Conservation (phyloP, 116 monocot genomes). For the Zostera marina region DNA sequence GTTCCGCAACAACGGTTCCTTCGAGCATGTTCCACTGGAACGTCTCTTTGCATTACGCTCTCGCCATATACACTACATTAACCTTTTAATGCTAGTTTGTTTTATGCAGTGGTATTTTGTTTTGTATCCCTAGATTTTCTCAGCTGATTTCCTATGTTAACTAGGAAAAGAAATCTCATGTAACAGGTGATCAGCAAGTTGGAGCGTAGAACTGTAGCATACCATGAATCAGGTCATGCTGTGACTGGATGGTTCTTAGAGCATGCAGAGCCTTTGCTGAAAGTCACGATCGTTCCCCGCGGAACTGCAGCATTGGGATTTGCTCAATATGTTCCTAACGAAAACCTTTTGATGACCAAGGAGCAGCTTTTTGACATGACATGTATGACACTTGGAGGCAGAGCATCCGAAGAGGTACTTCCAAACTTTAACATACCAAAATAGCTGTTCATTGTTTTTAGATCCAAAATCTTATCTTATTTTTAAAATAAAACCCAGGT, state of each 20-base stretch:
- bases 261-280: slow-evolving; percentile 82
- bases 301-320: slow-evolving; percentile 89
- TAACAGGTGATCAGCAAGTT: slow-evolving; percentile 59
- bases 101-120: too few species aligned
- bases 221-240: slow-evolving; percentile 92
- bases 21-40: too few species aligned
- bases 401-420: slow-evolving; percentile 80
- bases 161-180: too few species aligned
- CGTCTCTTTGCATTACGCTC: too few species aligned
- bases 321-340: slow-evolving; percentile 86
- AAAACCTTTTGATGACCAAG: slow-evolving; percentile 81
- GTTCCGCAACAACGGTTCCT: too few species aligned
- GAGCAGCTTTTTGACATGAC: slow-evolving; percentile 93
- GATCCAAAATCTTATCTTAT: too few species aligned
- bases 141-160: too few species aligned
- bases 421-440: neutral
- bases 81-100: too few species aligned
- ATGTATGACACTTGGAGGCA: slow-evolving; percentile 91
- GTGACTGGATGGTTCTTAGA: slow-evolving; percentile 93
- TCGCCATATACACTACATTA: too few species aligned
- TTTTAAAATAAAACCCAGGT: slow-evolving; percentile 26
- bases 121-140: too few species aligned
- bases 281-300: slow-evolving; percentile 88
- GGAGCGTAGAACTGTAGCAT: slow-evolving; percentile 78
- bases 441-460: neutral